Conservation (phyloP, 768 basidiomycete genomes). For the Naganishia vishniacii region DNA sequence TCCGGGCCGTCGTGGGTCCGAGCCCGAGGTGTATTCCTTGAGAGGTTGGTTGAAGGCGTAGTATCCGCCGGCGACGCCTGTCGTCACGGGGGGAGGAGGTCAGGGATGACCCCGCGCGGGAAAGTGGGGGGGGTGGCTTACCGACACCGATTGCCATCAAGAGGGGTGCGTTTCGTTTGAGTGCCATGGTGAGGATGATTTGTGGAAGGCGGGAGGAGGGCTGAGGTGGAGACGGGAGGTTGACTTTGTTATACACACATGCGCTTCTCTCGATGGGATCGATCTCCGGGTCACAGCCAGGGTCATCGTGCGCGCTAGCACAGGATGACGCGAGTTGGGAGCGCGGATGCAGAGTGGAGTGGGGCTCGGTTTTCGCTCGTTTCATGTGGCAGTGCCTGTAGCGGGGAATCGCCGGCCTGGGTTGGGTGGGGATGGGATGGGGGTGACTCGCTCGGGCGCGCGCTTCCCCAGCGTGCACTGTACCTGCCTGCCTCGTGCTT, state of each 20-base stretch:
- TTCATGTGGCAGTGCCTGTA: too few species aligned
- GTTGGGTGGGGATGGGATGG: too few species aligned
- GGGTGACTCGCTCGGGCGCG: background rate
- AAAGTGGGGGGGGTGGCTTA: slow-evolving; percentile 19
- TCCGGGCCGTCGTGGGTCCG: slow-evolving; percentile 11
- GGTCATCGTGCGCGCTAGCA: too few species aligned
- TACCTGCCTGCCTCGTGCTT: background rate
- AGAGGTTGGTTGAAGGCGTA: slow-evolving; percentile 44
- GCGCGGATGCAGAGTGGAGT: too few species aligned
- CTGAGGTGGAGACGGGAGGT: background rate
- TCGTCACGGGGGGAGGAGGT: background rate
- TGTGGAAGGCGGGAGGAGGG: background rate
- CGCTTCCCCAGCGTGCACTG: background rate
- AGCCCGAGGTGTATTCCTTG: slow-evolving; percentile 33
- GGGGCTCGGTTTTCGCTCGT: too few species aligned
- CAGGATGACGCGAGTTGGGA: too few species aligned
- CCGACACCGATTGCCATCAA: slow-evolving; percentile 35
- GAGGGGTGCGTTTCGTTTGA: slow-evolving; percentile 31
- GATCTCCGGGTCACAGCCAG: too few species aligned
- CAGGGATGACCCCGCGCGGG: background rate
- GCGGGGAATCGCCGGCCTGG: too few species aligned
- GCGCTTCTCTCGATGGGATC: too few species aligned
- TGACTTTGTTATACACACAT: too few species aligned
- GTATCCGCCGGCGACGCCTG: slow-evolving; percentile 41
- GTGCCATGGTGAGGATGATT: slow-evolving; percentile 28